Conservation (phyloP, 2,329 filamentous ascomycete genomes). For the Pseudogymnoascus sp. region DNA sequence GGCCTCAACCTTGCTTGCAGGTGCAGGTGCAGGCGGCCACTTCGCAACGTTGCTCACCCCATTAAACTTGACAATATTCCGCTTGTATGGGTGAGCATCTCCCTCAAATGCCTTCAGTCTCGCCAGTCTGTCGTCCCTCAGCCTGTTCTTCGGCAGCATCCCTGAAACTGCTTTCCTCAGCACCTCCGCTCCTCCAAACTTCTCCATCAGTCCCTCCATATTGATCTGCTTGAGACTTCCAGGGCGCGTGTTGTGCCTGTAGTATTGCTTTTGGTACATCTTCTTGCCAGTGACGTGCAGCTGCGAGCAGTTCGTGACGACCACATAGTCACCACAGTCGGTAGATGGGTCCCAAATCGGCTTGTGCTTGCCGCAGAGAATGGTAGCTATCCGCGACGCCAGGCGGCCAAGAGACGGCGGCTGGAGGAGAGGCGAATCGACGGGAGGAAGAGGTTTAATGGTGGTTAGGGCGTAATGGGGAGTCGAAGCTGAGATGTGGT, state of each 20-base stretch:
- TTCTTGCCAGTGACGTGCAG: constrained; percentile 88
- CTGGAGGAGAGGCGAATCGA: constrained; percentile 39
- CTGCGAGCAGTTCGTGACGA: constrained; percentile 81
- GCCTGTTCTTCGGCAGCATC: constrained; percentile 94
- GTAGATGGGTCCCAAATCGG: constrained; percentile 95
- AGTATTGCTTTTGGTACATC: constrained; percentile 89
- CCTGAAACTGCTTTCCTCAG: constrained; percentile 86
- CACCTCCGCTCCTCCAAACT: constrained; percentile 89
- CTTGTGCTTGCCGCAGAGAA: constrained; percentile 98
- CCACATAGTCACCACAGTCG: constrained; percentile 98
- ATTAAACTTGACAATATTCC: constrained; percentile 71
- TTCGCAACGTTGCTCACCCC: constrained; percentile 37
- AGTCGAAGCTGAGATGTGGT: constrained; percentile 67
- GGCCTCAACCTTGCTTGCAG: not conserved
- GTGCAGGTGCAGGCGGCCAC: constrained; percentile 13
- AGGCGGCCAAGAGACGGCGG: constrained; percentile 81
- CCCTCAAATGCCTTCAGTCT: constrained; percentile 95
- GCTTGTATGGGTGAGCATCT: constrained; percentile 80
- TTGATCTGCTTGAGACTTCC: constrained; percentile 80
- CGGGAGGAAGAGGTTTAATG: constrained; percentile 35
- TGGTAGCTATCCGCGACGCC: constrained; percentile 75
- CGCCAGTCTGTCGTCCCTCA: constrained; percentile 79
- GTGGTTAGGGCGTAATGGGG: constrained; percentile 52
- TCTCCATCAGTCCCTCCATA: constrained; percentile 91
- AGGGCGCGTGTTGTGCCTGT: constrained; percentile 85